Base-by-base conservation (phyloP, 345 rosid genomes). In the Heritiera fomes region DNA sequence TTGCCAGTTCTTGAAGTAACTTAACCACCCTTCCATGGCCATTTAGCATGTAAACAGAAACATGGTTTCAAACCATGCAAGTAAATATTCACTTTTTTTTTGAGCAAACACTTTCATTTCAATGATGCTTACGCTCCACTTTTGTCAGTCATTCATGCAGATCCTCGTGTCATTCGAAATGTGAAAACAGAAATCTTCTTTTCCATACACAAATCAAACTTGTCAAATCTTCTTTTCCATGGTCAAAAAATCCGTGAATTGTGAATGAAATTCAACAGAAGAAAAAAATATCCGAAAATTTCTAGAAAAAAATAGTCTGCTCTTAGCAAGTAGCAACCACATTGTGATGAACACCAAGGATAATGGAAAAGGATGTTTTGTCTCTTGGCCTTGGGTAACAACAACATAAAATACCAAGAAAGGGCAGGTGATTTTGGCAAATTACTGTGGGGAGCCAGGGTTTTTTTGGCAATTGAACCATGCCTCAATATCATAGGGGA, bases 361-460 rank as follows among this genome's bases (percentile, higher is more conserved):
- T 71, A 65, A 79, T 7, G 0, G 53, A 67, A 68, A 80, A 23
- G 38, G 77, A 78, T 77, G 60, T 45, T 75, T 78, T 71, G 80
- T 80, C 84, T 70, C 43, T 1, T 12, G 38, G 63, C 64, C 43
- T 1, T 12, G 63, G 52, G 75, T 20, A 45, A 62, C 34, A 32
- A 32, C n/a, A 53, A 76, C 49, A 75, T n/a, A 12, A 73, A 73
- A 83, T 73, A 71, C 50, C 7, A 76, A 4, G 53, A 32, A 55
- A 41, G 38, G 63, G 61, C 40, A 2, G 46, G 75, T 0, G 40
- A 47, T 47, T 72, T 65, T 56, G 50, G 80, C 49, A 63, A 43
- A 71, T 55, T 71, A 9, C 18, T 13, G 17, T 2, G 8, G 10
- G 61, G 75, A 8, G 6, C 3, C 45, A 50, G 14, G 75, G 61